Conservation (phyloP, 495 filamentous ascomycete species). For the Podospora tetraspora region DNA sequence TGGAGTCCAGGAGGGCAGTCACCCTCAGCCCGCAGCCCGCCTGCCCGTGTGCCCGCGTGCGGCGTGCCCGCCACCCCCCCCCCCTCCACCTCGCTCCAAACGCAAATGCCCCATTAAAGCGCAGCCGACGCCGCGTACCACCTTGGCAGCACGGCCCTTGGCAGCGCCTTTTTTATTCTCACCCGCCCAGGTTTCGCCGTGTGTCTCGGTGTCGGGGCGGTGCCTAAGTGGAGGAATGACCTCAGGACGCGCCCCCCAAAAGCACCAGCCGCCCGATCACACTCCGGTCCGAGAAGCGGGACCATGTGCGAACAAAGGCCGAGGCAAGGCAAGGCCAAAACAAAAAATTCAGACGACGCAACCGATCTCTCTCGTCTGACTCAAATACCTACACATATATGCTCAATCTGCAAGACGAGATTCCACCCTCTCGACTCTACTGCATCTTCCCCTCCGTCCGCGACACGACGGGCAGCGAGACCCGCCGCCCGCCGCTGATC, state of each 20-base stretch:
- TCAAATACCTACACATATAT: neutral
- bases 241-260: neutral
- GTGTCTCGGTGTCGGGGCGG: neutral
- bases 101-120: conserved; percentile 7
- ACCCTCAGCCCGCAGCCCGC: conserved; percentile 8
- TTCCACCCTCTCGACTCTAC: neutral
- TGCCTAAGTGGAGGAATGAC: neutral
- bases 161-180: conserved; percentile 5
- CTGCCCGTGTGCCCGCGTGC: neutral
- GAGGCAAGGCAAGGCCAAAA: neutral
- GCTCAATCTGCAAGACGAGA: neutral
- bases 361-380: neutral
- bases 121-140: conserved; percentile 7
- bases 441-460: neutral
- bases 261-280: neutral
- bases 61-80: no score
- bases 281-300: neutral
- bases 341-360: neutral
- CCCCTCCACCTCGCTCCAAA: neutral
- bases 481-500: conserved; percentile 14
- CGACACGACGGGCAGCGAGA: neutral
- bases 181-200: neutral
- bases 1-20: conserved; percentile 21
- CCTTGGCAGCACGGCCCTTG: conserved; percentile 19
- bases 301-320: neutral